Conservation (phyloP, 2,329 filamentous ascomycete genomes). For the Colletotrichum chrysophilum region DNA sequence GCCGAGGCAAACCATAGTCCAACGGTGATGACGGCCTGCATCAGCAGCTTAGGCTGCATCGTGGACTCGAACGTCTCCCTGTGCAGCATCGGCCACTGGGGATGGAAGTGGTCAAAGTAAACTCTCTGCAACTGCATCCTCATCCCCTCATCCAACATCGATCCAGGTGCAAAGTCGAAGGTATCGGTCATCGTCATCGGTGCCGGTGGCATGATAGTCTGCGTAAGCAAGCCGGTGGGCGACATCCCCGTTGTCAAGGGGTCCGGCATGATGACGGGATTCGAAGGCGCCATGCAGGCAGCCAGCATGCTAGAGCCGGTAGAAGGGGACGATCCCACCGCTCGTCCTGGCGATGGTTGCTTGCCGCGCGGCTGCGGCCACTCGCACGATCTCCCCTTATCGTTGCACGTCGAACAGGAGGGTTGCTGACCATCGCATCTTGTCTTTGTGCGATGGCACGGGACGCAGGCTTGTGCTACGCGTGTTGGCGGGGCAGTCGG, state of each 20-base stretch:
- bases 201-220: neutral
- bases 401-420: constrained; percentile 1
- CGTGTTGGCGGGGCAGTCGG: constrained; percentile 10
- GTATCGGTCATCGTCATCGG: neutral
- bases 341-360: neutral
- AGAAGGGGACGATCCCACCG: neutral
- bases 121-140: neutral
- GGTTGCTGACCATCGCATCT: constrained; percentile 15
- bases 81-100: constrained; percentile 10
- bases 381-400: constrained; percentile 3
- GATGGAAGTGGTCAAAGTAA: constrained; percentile 12
- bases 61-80: neutral
- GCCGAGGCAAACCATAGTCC: constrained; percentile 3
- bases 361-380: neutral
- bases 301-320: neutral
- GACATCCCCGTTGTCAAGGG: neutral
- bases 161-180: neutral
- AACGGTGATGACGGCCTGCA: neutral
- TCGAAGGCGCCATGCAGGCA: neutral
- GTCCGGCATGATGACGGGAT: neutral
- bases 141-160: neutral
- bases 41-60: neutral
- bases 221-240: neutral
- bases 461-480: constrained; percentile 13
- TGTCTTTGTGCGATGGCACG: constrained; percentile 14